A percentile compares a stretch with the other conserved stretches of the same genome.
phyloP scores from a whole-genome alignment of 768 basidiomycete species.

The Termitomyces sp. region DNA sequence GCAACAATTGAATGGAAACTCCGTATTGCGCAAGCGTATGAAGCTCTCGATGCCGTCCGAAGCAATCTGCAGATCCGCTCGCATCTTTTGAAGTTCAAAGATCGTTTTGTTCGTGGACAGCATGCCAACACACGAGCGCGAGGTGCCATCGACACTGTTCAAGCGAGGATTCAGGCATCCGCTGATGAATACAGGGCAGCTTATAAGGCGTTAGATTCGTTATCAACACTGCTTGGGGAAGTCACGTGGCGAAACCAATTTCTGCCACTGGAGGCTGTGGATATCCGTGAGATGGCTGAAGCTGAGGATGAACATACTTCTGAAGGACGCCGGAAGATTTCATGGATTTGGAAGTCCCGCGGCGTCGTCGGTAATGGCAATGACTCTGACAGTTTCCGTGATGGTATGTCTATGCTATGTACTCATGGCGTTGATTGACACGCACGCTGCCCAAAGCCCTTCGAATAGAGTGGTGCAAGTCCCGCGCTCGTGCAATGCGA shows the following conservation, averaged over 20 bases:
- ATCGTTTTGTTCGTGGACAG: conserved; percentile 6
- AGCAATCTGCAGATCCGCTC: conserved; percentile 2
- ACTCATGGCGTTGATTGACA: not conserved
- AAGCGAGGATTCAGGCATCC: not conserved
- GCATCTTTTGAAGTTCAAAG: conserved; percentile 7
- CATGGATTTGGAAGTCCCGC: conserved; percentile 14
- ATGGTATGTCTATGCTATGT: not conserved
- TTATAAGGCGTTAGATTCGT: not conserved
- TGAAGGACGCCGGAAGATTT: conserved; percentile 7
- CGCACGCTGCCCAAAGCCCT: conserved; percentile 11
- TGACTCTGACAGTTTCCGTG: not conserved
- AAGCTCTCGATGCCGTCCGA: conserved; percentile 8
- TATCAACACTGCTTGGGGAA: not conserved
- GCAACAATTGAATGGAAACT: conserved; percentile 10
- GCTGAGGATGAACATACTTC: not conserved
- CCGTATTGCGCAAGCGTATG: conserved; percentile 8
- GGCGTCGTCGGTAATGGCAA: not conserved
- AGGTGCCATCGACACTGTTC: not conserved
- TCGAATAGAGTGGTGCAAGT: conserved; percentile 21
- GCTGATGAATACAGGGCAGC: conserved; percentile 9
- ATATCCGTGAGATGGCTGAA: conserved; percentile 12
- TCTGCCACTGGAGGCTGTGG: conserved; percentile 1
- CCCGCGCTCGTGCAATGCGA: conserved; percentile 12
- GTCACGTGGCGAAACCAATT: not conserved
- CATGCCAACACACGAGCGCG: conserved; percentile 6